Evolutionary conservation across 352 stramenopile species (phyloP), one percentile per base, ranked within the genome.

Genomic region (Globisporangium paroecandrum): DNA sequence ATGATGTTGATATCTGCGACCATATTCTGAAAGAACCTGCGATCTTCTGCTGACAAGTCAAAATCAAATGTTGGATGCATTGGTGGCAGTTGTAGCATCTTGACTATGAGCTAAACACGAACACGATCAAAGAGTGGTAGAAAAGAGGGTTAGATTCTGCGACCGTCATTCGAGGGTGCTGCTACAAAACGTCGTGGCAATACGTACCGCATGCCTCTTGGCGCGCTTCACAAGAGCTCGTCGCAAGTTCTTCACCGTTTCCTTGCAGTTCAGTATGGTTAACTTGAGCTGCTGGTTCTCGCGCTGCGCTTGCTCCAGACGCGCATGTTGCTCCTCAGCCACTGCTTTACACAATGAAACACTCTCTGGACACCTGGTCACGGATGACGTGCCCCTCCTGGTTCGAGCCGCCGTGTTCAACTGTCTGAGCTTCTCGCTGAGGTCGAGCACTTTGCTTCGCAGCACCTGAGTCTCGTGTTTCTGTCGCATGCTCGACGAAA

Each of bases 251-350:
- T 56, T 64, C n/a, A 25, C 1, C 13, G 43, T 9, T 24, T 27
- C 54, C 41, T 64, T 64, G 15, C 27, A 22, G 24, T 46, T 18
- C 24, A 64, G 41, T 3, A 56, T 43, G 24, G 13, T 27, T 13
- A 56, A 6, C 22, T 53, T 25, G 22, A 64, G 41, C 6, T 53
- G 38, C 58, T 27, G 29, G 18, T 56, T 64, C 12, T 56, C 58
- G 9, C 24, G 12, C 25, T 56, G 41, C 13, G 25, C 24, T 12
- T 41, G 22, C 18, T 56, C 10, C 25, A 64, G 24, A 8, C 9
- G 41, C 7, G 43, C 41, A 9, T 1, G 58, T n/a, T 64, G 38
- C 8, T 3, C 3, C 2, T 34, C 25, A 0, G 58, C 41, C 15
- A n/a, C 22, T 25, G 13, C 24, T 36, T 41, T 53, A 18, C 27